These are phyloP conservation scores for Tylopilus sp. DNA, from an alignment of 768 basidiomycete species.

Conservation along the genomic window DNA sequence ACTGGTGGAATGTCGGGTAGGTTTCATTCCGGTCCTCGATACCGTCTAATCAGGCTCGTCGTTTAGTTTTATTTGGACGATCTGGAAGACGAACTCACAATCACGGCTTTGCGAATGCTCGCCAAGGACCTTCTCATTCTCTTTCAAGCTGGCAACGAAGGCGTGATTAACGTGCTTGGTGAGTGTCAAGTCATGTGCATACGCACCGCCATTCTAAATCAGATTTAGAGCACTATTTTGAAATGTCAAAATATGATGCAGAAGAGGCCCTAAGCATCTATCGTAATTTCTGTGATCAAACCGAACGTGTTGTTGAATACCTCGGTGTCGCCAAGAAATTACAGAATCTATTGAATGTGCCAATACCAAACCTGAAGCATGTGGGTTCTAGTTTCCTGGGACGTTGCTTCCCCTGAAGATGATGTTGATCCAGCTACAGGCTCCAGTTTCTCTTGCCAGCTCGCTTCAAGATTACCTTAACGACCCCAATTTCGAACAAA, in stretches of 20 bases:
- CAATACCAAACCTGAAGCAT: constrained; percentile 92
- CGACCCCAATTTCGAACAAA: constrained; percentile 96
- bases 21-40: constrained; percentile 27
- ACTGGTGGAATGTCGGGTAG: constrained; percentile 81
- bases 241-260: constrained; percentile 96
- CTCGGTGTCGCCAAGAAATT: constrained; percentile 90
- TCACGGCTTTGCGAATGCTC: constrained; percentile 86
- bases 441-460: constrained; percentile 90
- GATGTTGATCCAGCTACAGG: constrained; percentile 44
- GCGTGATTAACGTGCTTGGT: constrained; percentile 80
- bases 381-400: constrained; percentile 36
- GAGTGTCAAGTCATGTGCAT: constrained; percentile 35
- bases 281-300: constrained; percentile 91
- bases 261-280: constrained; percentile 81
- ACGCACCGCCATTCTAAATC: constrained; percentile 9
- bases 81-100: constrained; percentile 86
- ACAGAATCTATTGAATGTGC: constrained; percentile 88
- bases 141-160: constrained; percentile 96
- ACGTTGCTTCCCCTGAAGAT: not conserved
- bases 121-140: constrained; percentile 95
- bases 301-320: constrained; percentile 89
- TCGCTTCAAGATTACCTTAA: constrained; percentile 94
- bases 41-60: not conserved
- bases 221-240: constrained; percentile 85
- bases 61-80: constrained; percentile 89